phyloP scores from a whole-genome alignment of 805 yeast genomes.

The Myxozyma sirexii region DNA sequence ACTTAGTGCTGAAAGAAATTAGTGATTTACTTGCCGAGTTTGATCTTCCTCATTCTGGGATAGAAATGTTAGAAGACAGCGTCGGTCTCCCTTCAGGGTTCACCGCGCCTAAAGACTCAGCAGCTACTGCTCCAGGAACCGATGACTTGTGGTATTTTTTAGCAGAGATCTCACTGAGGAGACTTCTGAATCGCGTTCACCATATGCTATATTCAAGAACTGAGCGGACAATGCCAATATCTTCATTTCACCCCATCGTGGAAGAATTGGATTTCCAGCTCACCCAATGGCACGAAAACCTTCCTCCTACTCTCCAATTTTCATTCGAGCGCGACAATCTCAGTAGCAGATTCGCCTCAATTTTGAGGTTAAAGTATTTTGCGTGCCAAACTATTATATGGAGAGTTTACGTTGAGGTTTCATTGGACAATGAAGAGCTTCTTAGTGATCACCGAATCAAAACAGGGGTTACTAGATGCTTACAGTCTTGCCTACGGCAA shows the following conservation, averaged over 20 bases:
- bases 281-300: slow-evolving; percentile 26
- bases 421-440: slow-evolving; percentile 13
- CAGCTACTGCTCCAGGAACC: slow-evolving; percentile 12
- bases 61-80: slow-evolving; percentile 17
- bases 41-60: slow-evolving; percentile 26
- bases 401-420: slow-evolving; percentile 21
- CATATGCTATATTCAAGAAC: slow-evolving; percentile 20
- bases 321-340: slow-evolving; percentile 10
- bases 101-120: not conserved
- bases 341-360: slow-evolving; percentile 12
- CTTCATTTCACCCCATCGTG: slow-evolving; percentile 25
- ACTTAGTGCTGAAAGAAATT: not conserved
- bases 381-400: slow-evolving; percentile 26
- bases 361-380: slow-evolving; percentile 22
- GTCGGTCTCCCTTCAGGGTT: slow-evolving; percentile 28
- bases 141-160: slow-evolving; percentile 29
- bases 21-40: slow-evolving; percentile 28
- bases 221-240: slow-evolving; percentile 15
- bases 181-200: slow-evolving; percentile 26
- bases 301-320: slow-evolving; percentile 10
- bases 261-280: slow-evolving; percentile 28
- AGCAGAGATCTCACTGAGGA: slow-evolving; percentile 21
- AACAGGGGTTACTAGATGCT: slow-evolving; percentile 21
- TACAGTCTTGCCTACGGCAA: slow-evolving; percentile 24
- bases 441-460: slow-evolving; percentile 9